These are phyloP conservation scores for Haplosporangium sp. DNA, from an alignment of 371 early-diverging fungal species.

Conservation along the genomic window DNA sequence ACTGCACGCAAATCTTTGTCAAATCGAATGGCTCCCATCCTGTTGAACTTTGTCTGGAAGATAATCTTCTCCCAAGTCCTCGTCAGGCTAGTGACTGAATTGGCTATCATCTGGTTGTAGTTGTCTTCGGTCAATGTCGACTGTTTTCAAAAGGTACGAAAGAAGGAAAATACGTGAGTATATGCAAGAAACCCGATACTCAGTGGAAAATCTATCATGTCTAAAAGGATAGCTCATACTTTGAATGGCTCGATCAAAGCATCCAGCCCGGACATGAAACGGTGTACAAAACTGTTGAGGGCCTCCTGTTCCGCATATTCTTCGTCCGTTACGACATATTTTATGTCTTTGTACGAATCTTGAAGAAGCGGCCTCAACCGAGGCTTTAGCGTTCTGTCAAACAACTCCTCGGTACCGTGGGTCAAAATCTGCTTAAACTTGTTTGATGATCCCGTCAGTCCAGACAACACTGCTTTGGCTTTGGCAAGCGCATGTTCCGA, in stretches of 20 bases:
- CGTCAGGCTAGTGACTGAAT: constrained; percentile 71
- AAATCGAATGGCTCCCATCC: constrained; percentile 84
- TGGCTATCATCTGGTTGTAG: constrained; percentile 69
- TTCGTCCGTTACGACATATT: constrained; percentile 89
- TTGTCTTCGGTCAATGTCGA: constrained; percentile 77
- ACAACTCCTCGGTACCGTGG: constrained; percentile 85
- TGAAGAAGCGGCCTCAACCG: constrained; percentile 81
- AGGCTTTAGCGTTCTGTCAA: constrained; percentile 82
- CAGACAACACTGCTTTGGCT: constrained; percentile 62
- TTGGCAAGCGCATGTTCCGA: constrained; percentile 65
- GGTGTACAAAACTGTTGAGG: constrained; percentile 80
- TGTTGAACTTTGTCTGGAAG: constrained; percentile 83
- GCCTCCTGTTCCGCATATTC: constrained; percentile 89
- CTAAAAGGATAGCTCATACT: too few species aligned
- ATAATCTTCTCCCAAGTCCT: constrained; percentile 90
- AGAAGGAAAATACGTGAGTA: not conserved
- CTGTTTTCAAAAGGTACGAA: constrained; percentile 20
- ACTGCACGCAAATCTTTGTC: constrained; percentile 90
- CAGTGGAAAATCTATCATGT: not conserved
- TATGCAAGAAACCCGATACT: not conserved
- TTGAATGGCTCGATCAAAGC: constrained; percentile 68
- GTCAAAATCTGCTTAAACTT: constrained; percentile 74
- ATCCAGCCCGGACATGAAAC: constrained; percentile 77
- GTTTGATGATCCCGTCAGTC: constrained; percentile 65
- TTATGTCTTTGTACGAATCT: constrained; percentile 85